Percentiles rank a stretch among this genome's conserved stretches.
These are phyloP conservation scores for Camelina laxa DNA, from an alignment of 345 rosid species.

Conservation along the genomic window DNA sequence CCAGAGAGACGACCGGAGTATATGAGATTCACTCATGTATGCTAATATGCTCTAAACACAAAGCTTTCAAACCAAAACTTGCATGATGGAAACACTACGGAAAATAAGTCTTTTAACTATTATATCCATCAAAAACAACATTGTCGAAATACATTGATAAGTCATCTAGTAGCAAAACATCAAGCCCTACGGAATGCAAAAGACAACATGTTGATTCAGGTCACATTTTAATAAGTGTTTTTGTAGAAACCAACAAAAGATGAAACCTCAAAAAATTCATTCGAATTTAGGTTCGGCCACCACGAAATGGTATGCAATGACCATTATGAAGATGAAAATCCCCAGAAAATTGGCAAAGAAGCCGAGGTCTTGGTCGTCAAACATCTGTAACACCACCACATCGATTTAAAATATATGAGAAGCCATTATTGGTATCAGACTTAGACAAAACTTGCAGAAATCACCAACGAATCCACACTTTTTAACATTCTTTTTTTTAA, in stretches of 20 bases:
- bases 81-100: not conserved
- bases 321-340: conserved; percentile 66
- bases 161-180: conserved; percentile 15
- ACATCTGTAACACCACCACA: conserved; percentile 59
- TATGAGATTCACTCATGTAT: not conserved
- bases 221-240: not conserved
- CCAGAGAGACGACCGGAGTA: not conserved
- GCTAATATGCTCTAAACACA: conserved; percentile 1
- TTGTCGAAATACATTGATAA: conserved; percentile 24
- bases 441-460: not conserved
- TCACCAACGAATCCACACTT: not conserved
- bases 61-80: not conserved
- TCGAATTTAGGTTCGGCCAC: conserved; percentile 78
- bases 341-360: conserved; percentile 81
- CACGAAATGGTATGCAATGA: conserved; percentile 80
- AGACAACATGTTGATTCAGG: conserved; percentile 21
- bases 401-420: conserved; percentile 1
- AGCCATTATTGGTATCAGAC: not conserved
- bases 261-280: conserved; percentile 47
- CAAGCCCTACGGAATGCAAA: conserved; percentile 13
- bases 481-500: not conserved
- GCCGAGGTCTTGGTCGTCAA: conserved; percentile 71
- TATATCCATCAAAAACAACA: conserved; percentile 13
- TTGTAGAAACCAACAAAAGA: conserved; percentile 24
- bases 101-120: conserved; percentile 6